Percentiles rank a stretch among this genome's conserved stretches.
These are phyloP conservation scores for Sporothrix curviconia DNA, from an alignment of 2,329 filamentous ascomycete genomes.

Conservation along the genomic window DNA sequence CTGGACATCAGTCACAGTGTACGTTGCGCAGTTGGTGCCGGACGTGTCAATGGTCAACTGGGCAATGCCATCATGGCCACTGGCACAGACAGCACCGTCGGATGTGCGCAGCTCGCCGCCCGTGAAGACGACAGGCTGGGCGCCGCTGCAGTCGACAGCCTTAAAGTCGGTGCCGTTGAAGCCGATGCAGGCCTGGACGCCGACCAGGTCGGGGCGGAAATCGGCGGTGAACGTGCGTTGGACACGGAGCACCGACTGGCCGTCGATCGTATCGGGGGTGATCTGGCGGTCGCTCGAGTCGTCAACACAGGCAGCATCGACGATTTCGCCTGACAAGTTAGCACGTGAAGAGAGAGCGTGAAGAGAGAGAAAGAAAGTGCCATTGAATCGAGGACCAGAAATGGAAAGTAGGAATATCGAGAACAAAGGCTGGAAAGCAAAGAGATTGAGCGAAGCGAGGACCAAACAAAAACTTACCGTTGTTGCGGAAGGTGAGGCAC, in stretches of 20 bases:
- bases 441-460: not conserved
- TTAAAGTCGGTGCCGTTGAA: conserved; percentile 34
- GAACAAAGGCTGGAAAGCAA: no score
- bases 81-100: conserved; percentile 29
- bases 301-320: conserved; percentile 27
- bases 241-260: conserved; percentile 29
- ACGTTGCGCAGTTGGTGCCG: conserved; percentile 27
- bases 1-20: conserved; percentile 26
- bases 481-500: conserved; percentile 37
- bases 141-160: conserved; percentile 30
- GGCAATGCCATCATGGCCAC: conserved; percentile 28
- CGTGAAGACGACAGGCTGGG: conserved; percentile 24
- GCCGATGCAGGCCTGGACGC: conserved; percentile 32
- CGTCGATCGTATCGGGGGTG: conserved; percentile 30
- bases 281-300: conserved; percentile 34
- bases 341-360: not conserved
- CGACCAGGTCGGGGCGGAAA: conserved; percentile 34
- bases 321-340: conserved; percentile 30
- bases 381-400: not conserved
- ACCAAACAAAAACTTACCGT: conserved; percentile 25
- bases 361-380: not conserved
- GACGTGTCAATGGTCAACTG: conserved; percentile 27
- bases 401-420: no score
- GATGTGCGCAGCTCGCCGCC: conserved; percentile 24
- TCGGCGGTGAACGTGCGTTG: conserved; percentile 32